Base-by-base conservation (phyloP, 495 filamentous ascomycete genomes). In the Tetracladium marchalianum region DNA sequence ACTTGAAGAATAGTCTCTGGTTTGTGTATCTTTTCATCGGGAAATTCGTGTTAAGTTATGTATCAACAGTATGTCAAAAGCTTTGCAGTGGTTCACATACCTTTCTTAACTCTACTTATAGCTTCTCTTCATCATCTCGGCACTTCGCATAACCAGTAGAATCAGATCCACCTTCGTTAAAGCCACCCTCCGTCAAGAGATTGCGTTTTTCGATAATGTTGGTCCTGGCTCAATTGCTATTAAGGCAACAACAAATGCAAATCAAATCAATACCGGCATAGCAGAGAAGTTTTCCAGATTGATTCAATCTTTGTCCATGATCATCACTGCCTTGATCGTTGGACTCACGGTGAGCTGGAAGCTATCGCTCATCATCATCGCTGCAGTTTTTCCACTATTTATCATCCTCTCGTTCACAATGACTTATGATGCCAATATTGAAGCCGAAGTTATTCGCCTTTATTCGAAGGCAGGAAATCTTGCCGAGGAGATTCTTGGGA, bases 201-300 rank as follows among this genome's bases (percentile, higher is more conserved):
- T 76, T 1, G 66, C 76, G 0, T 80, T 72, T 53, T 81, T 81
- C 48, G 80, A 84, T 39, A 66, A 56, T 22, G 44, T 67, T 16
- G 68, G 75, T 1, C 64, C 78, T 0, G 77, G 77, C 8, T 78
- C 82, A 59, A 72, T 80, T 12, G 67, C 76, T 4, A 71, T 75
- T 9, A 66, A 76, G 31, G 61, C 81, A 12, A 76, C 66, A 37
- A 65, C 64, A 39, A 77, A 82, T 46, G 73, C 81, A 31, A 66
- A 73, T 38, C 66, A 70, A 6, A 74, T 82, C 44, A 75, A 72
- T 27, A 73, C 70, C 0, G 79, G 79, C 24, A 80, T 77, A 11
- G 76, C 75, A 0, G 79, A 83, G 60, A 83, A 83, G 52, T 76
- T 80, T 9, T 77, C 77, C 31, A 73, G 81, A 5, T 70, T 66